A percentile compares a stretch with the other conserved stretches of the same genome.
Conservation (phyloP, 2,329 filamentous ascomycete species). For the Penicillium sp. region DNA sequence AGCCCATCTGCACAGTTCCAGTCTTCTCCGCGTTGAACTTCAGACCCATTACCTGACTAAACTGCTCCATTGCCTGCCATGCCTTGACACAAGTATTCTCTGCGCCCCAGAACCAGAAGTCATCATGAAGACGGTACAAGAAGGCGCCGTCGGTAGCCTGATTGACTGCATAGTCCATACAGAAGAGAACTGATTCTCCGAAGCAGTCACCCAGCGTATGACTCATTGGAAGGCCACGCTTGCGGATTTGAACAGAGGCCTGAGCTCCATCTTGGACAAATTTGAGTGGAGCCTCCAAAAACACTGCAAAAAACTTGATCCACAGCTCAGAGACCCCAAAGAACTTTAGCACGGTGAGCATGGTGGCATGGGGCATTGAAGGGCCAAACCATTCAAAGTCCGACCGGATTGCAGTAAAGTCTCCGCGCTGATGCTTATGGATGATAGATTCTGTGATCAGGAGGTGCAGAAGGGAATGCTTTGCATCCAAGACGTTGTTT, state of each 20-base stretch:
- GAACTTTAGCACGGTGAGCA: slow-evolving; percentile 57
- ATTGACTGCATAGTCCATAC: slow-evolving; percentile 64
- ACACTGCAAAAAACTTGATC: slow-evolving; percentile 59
- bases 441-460: slow-evolving; percentile 56
- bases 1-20: slow-evolving; percentile 48
- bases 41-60: slow-evolving; percentile 56
- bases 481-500: slow-evolving; percentile 49
- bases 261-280: slow-evolving; percentile 55
- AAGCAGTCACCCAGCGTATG: slow-evolving; percentile 60
- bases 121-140: slow-evolving; percentile 63
- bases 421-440: slow-evolving; percentile 47
- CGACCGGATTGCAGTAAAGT: slow-evolving; percentile 55
- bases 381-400: slow-evolving; percentile 61
- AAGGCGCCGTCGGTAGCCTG: slow-evolving; percentile 52
- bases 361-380: slow-evolving; percentile 58
- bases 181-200: slow-evolving; percentile 61
- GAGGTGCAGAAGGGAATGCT: slow-evolving; percentile 58
- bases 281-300: slow-evolving; percentile 58
- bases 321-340: slow-evolving; percentile 58
- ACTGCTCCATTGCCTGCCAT: slow-evolving; percentile 59
- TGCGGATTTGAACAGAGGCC: slow-evolving; percentile 46
- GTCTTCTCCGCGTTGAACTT: slow-evolving; percentile 59
- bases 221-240: slow-evolving; percentile 59
- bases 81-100: slow-evolving; percentile 54
- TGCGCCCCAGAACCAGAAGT: slow-evolving; percentile 66